Evolutionary conservation across 257 asterid species (phyloP).

Genomic region (Vinca minor): DNA sequence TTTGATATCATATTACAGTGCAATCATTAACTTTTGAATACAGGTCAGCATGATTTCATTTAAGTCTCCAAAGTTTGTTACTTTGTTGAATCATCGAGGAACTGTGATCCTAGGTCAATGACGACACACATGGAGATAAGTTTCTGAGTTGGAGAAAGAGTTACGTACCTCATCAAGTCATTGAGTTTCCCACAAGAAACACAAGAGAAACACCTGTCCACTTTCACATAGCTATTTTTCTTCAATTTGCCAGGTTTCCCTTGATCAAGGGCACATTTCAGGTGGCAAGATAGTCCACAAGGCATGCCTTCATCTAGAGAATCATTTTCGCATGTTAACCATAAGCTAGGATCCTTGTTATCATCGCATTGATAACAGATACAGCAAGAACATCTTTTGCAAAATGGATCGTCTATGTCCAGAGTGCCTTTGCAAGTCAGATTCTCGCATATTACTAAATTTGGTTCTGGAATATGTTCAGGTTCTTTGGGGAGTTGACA

Average conservation of each 20-base stretch:
- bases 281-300: constrained; percentile 82
- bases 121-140: no score
- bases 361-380: constrained; percentile 68
- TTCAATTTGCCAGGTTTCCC: constrained; percentile 48
- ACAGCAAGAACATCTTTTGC: constrained; percentile 81
- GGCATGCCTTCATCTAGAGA: constrained; percentile 45
- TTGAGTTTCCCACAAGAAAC: constrained; percentile 68
- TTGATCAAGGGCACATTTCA: constrained; percentile 62
- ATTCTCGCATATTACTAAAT: constrained; percentile 41
- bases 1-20: neutral
- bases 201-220: constrained; percentile 66
- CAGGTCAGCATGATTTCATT: neutral
- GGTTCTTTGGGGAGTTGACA: constrained; percentile 15
- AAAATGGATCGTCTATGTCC: constrained; percentile 40
- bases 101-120: neutral
- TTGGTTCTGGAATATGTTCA: constrained; percentile 28
- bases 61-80: neutral
- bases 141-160: constrained; percentile 3
- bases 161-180: constrained; percentile 56
- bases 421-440: constrained; percentile 68
- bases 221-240: constrained; percentile 41
- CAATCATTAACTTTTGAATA: neutral
- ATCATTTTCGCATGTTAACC: constrained; percentile 63
- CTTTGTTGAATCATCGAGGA: neutral
- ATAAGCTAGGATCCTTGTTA: constrained; percentile 78